Conservation (phyloP, 1,284 basidiomycete genomes). For the Tranzscheliella williamsii region DNA sequence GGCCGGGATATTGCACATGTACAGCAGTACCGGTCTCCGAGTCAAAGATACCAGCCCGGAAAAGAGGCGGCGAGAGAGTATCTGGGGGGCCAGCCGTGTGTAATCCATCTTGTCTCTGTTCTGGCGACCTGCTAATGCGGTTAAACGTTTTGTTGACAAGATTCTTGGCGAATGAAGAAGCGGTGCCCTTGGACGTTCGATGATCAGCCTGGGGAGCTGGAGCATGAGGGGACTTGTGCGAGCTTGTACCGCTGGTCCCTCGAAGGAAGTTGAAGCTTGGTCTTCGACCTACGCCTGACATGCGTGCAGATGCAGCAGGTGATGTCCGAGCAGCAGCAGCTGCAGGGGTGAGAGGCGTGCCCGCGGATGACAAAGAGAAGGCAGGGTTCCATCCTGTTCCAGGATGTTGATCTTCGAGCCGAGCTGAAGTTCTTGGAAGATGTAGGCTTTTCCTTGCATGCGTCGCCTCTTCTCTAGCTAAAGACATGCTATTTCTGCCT, state of each 20-base stretch:
- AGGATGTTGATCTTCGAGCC: background rate
- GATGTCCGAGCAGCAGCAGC: background rate
- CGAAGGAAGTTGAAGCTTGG: constrained; percentile 35
- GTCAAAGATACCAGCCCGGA: constrained; percentile 26
- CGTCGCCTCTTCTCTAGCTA: constrained; percentile 22
- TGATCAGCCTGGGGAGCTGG: constrained; percentile 7
- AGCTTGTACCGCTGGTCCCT: constrained; percentile 17
- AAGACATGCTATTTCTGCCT: constrained; percentile 17
- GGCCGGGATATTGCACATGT: constrained; percentile 13
- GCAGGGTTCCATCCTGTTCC: too few relatives aligned
- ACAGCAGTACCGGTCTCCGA: background rate
- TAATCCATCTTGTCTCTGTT: constrained; percentile 1
- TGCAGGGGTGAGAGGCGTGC: too few relatives aligned
- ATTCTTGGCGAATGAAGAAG: constrained; percentile 10
- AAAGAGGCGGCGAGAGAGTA: constrained; percentile 1
- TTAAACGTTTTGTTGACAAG: constrained; percentile 26
- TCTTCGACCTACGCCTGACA: constrained; percentile 1
- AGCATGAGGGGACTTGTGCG: constrained; percentile 6
- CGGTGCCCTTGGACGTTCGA: constrained; percentile 5
- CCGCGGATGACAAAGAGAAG: too few relatives aligned
- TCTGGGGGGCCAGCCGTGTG: background rate
- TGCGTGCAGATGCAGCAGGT: background rate
- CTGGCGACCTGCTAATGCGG: constrained; percentile 14
- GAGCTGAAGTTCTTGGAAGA: constrained; percentile 1
- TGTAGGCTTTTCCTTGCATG: constrained; percentile 27